These are phyloP conservation scores for Nematodospora valgi DNA, from an alignment of 805 yeast species.

Conservation along the genomic window DNA sequence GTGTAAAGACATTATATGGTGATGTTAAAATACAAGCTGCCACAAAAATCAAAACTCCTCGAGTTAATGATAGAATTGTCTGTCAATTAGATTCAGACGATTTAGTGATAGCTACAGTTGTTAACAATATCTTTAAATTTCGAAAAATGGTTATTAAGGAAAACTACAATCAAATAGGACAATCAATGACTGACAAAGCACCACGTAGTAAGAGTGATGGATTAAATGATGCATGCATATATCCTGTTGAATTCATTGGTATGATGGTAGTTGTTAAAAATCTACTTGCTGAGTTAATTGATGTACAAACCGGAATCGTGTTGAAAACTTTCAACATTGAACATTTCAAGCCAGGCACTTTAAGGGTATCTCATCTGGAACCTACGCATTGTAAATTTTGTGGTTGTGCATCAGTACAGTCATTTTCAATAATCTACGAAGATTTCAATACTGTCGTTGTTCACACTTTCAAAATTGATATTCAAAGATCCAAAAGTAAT, in stretches of 20 bases:
- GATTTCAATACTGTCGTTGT: slow-evolving; percentile 56
- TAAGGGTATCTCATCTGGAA: slow-evolving; percentile 74
- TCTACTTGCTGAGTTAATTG: slow-evolving; percentile 61
- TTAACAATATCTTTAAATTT: slow-evolving; percentile 66
- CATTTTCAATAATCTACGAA: slow-evolving; percentile 71
- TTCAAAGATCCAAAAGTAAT: slow-evolving; percentile 67
- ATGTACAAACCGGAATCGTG: slow-evolving; percentile 73
- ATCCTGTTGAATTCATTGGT: slow-evolving; percentile 62
- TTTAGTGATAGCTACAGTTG: slow-evolving; percentile 57
- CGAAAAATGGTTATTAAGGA: slow-evolving; percentile 48
- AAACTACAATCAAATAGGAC: slow-evolving; percentile 36
- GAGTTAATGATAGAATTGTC: slow-evolving; percentile 71
- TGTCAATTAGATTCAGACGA: slow-evolving; percentile 43
- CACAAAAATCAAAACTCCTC: slow-evolving; percentile 59
- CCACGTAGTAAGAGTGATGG: slow-evolving; percentile 3
- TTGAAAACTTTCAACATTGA: slow-evolving; percentile 61
- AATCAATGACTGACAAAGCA: slow-evolving; percentile 2
- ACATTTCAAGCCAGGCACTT: slow-evolving; percentile 54
- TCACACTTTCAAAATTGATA: slow-evolving; percentile 68
- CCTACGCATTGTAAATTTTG: slow-evolving; percentile 89
- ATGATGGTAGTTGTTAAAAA: slow-evolving; percentile 63
- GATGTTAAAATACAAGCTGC: slow-evolving; percentile 43
- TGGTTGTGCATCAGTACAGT: slow-evolving; percentile 78
- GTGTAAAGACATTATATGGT: slow-evolving; percentile 18
- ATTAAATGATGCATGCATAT: slow-evolving; percentile 4